Evolutionary conservation across 2,329 filamentous ascomycete species (phyloP), one percentile per base, ranked within the genome.

Genomic region (Aspergillus pseudotamarii): DNA sequence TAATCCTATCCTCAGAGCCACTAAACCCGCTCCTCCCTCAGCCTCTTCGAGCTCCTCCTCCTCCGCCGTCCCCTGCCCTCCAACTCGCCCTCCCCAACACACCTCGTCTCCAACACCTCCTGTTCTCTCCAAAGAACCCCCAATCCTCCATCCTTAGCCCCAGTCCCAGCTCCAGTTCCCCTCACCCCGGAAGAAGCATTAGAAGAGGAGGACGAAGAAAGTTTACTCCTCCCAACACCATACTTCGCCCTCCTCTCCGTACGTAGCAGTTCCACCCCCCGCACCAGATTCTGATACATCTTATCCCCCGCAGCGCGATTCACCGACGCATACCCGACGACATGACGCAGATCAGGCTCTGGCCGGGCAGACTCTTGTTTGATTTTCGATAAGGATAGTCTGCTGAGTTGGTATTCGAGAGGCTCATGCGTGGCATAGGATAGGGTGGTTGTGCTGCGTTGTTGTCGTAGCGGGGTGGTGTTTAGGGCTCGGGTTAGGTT

Each of bases 231-330:
- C 32, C 21, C 16, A 19, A 6, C 21, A 6, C 12, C 45, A 41
- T 19, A n/a, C 12, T 16, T 48, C n/a, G 16, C 30, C 21, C 23
- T 55, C 51, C 30, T 55, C 51, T 38, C 51, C 21, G 32, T 55
- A 12, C 51, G 16, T 21, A 55, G 16, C 4, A 38, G 21, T 21
- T 55, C 51, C 32, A 55, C 51, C 2, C 51, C 23, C 32, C 51
- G 51, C 32, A 55, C 51, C 32, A 55, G 16, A n/a, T 55, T 38
- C 51, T 55, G 51, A 19, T 55, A 55, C 51, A 55, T 55, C 51
- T 36, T 55, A 38, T 55, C 51, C 16, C 51, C 51, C 32, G 26
- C 51, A 1, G 34, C 51, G 14, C 51, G 51, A 19, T 55, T 55
- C n/a, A 55, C 51, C 4, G 51, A 55, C n/a, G 51, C 51, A 23